phyloP scores from a whole-genome alignment of 352 stramenopile genomes.

The Phytophthora quininea region DNA sequence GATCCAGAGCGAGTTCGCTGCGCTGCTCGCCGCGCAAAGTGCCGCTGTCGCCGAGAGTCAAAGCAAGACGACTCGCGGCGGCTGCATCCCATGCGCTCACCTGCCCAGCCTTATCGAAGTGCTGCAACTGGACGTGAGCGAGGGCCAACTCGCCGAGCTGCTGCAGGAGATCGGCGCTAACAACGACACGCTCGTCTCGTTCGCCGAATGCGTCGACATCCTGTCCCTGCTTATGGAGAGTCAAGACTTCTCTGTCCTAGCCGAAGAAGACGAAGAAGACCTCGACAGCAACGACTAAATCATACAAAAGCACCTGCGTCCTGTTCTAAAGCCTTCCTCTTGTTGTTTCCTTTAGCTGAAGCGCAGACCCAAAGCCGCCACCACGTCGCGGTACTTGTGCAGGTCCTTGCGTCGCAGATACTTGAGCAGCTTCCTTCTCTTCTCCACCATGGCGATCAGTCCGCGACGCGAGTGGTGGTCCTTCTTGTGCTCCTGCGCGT shows the following conservation, averaged over 20 bases:
- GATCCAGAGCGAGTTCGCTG: conserved; percentile 63
- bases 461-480: conserved; percentile 88
- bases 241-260: conserved; percentile 27
- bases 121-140: conserved; percentile 49
- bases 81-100: conserved; percentile 59
- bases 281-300: not conserved
- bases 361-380: conserved; percentile 75
- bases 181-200: conserved; percentile 70
- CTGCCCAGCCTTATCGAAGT: conserved; percentile 49
- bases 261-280: conserved; percentile 38
- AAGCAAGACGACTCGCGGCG: conserved; percentile 23
- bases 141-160: conserved; percentile 53
- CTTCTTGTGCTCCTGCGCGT: conserved; percentile 85
- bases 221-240: conserved; percentile 77
- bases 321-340: too few species aligned
- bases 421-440: conserved; percentile 87
- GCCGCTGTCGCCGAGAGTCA: conserved; percentile 16
- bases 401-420: conserved; percentile 86
- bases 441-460: conserved; percentile 86
- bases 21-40: conserved; percentile 37
- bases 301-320: not conserved
- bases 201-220: conserved; percentile 89
- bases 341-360: conserved; percentile 54
- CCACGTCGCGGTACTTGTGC: conserved; percentile 79
- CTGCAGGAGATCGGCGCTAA: conserved; percentile 78